Evolutionary conservation across 2,329 filamentous ascomycete species (phyloP), one percentile per base, ranked within the genome.

Genomic region (Beauveria varroae): DNA sequence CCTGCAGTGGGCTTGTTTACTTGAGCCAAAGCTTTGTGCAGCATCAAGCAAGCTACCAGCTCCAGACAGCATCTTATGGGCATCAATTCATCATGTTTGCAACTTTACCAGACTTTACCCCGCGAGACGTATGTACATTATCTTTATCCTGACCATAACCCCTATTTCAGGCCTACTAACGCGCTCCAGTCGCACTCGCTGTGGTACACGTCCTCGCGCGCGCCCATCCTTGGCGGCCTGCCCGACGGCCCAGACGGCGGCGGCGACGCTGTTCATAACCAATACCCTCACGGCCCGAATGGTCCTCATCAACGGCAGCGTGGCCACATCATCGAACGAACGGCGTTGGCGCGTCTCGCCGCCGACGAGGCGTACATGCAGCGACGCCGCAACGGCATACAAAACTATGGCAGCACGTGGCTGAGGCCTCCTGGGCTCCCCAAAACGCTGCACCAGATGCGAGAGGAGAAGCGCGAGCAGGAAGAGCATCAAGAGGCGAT

Each of bases 361-460:
- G 77, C 85, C 47, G 93, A 97, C 71, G 95, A 98, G 76, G 82
- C 86, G 63, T 83, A 86, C 62, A 82, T 96, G 65, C 84, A 87
- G 60, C 83, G 88, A 9, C 90, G 93, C 52, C 91, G 93, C 69
- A 77, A 85, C 53, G 91, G 93, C 66, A 88, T 98, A 34, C 85
- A 89, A 53, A 90, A 92, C 69, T 97, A 96, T 71, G 95, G 95
- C 63, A 89, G 87, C 66, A 84, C 84, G 50, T 99, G 95, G 95
- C 87, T 99, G 61, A 90, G 89, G 62, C 95, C 95, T 0, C 92
- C 91, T 0, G 95, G 93, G 8, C 82, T 96, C 60, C 74, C 86
- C 62, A 99, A 98, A 79, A 96, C 93, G 1, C 85, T 96, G 63
- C 88, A 96, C 71, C 92, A 96, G 64, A 85, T 92, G 76, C 87